phyloP scores from a whole-genome alignment of 2,329 filamentous ascomycete genomes.

The Lachnellula cervina region DNA sequence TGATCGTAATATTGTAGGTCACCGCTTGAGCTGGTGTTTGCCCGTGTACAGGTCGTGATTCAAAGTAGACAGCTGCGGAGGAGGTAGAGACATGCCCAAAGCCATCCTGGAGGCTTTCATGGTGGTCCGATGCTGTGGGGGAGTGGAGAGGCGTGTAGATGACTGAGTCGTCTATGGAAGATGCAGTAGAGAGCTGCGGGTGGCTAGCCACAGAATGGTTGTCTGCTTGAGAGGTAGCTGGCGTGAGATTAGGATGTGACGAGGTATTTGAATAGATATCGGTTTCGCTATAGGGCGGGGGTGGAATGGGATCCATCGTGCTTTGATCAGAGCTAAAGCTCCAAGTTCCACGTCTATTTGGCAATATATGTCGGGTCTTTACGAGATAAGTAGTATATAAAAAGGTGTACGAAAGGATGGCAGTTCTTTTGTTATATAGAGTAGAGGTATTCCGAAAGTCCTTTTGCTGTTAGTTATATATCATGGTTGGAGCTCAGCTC shows the following conservation, averaged over 20 bases:
- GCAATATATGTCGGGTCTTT: too few species aligned
- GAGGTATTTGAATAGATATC: constrained; percentile 45
- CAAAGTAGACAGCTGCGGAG: constrained; percentile 25
- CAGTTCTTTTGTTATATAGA: too few species aligned
- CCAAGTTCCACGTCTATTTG: not conserved
- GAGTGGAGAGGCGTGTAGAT: constrained; percentile 27
- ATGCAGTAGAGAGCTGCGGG: constrained; percentile 14
- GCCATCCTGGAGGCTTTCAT: constrained; percentile 9
- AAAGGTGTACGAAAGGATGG: too few species aligned
- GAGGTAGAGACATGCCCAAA: constrained; percentile 14
- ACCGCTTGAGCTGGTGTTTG: constrained; percentile 28
- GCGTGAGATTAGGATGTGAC: constrained; percentile 25
- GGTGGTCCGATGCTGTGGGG: constrained; percentile 18
- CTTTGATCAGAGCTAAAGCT: not conserved
- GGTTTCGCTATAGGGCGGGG: constrained; percentile 54
- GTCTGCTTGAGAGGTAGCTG: constrained; percentile 31
- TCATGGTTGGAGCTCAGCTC: too few species aligned
- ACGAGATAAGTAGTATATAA: too few species aligned
- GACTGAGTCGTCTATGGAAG: constrained; percentile 19
- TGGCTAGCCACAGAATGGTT: constrained; percentile 31
- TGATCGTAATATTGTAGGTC: constrained; percentile 14
- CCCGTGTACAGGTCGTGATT: constrained; percentile 25
- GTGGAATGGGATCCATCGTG: constrained; percentile 38
- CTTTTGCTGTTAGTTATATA: too few species aligned
- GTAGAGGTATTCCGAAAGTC: too few species aligned